Percentiles rank a stretch among this genome's conserved stretches.
Evolutionary conservation across 192 early-diverging fungal genomes (phyloP).

Genomic region (Mortierella claussenii): DNA sequence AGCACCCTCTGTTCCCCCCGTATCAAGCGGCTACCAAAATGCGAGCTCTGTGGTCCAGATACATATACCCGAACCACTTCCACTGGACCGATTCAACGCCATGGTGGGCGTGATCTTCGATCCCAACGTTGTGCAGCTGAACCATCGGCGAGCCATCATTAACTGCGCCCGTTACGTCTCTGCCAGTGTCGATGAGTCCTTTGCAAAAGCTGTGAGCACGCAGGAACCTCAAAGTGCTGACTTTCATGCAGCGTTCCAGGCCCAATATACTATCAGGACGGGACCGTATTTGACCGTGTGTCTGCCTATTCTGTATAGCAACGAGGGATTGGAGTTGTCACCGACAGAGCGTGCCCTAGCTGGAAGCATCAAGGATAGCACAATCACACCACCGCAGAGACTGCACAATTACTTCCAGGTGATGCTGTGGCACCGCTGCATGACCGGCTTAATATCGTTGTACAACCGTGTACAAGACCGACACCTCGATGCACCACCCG

Average conservation of each 20-base stretch:
- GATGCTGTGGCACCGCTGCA: constrained; percentile 47
- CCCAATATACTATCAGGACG: constrained; percentile 7
- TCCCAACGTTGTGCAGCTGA: constrained; percentile 27
- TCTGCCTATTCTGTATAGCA: constrained; percentile 5
- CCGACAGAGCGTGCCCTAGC: not conserved
- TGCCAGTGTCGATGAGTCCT: constrained; percentile 33
- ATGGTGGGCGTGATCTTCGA: constrained; percentile 47
- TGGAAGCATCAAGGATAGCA: not conserved
- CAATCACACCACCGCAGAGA: constrained; percentile 16
- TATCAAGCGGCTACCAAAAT: not conserved
- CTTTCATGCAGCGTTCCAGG: constrained; percentile 10
- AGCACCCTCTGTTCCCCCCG: not conserved
- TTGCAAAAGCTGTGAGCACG: constrained; percentile 10
- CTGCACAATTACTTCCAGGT: constrained; percentile 40
- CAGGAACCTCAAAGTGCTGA: constrained; percentile 6
- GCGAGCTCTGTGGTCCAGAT: not conserved
- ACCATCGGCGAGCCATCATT: constrained; percentile 45
- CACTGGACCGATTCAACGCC: constrained; percentile 28
- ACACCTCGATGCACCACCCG: constrained; percentile 5
- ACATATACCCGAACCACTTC: constrained; percentile 6
- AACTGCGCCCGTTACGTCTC: constrained; percentile 51
- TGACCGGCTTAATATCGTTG: constrained; percentile 30
- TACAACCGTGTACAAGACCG: constrained; percentile 28
- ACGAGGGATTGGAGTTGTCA: constrained; percentile 2
- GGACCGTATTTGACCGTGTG: constrained; percentile 36